Evolutionary conservation across 2,329 filamentous ascomycete species (phyloP).

Genomic region (Cryphonectria carpinicola): DNA sequence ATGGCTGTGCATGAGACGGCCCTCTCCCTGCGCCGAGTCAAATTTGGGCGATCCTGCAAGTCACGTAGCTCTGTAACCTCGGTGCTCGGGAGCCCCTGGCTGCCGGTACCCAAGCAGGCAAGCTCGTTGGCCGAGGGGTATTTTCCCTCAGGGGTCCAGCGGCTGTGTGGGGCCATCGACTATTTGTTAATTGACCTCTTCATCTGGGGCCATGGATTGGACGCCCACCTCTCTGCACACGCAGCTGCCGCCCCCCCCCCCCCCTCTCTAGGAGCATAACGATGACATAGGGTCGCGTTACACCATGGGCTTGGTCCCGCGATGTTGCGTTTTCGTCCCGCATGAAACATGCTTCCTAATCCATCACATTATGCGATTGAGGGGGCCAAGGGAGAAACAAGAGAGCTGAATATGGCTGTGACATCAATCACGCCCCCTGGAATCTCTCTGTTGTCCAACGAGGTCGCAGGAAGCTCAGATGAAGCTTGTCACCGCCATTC

Average conservation of each 20-base stretch:
- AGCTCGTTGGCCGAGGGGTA: slow-evolving; percentile 8
- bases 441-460: slow-evolving; percentile 4
- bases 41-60: slow-evolving; percentile 5
- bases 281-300: background rate
- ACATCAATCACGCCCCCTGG: slow-evolving; percentile 12
- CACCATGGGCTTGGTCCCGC: slow-evolving; percentile 14
- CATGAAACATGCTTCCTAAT: slow-evolving; percentile 5
- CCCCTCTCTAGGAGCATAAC: background rate
- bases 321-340: background rate
- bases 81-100: slow-evolving; percentile 9
- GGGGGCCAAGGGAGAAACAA: background rate
- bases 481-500: slow-evolving; percentile 21
- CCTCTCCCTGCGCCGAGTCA: background rate
- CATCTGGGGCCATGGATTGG: background rate
- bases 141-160: slow-evolving; percentile 7
- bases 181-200: background rate
- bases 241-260: background rate
- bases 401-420: slow-evolving; percentile 12
- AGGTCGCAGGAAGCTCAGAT: background rate
- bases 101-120: slow-evolving; percentile 6
- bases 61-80: slow-evolving; percentile 11
- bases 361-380: background rate
- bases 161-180: slow-evolving; percentile 2
- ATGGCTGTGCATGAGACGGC: slow-evolving; percentile 9
- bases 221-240: background rate